Conservation (phyloP, 129 eudicot genomes). For the Logfia minima region DNA sequence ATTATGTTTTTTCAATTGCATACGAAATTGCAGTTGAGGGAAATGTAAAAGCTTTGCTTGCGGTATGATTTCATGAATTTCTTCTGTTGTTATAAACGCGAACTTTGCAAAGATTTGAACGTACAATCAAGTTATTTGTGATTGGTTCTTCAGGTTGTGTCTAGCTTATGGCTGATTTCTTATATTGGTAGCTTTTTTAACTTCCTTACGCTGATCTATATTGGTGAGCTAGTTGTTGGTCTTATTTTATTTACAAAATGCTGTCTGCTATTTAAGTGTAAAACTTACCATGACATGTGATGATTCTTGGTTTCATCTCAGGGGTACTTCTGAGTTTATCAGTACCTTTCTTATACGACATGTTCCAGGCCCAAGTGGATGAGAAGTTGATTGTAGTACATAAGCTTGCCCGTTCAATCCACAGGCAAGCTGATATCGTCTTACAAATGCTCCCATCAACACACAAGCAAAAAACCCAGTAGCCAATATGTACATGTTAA, state of each 20-base stretch:
- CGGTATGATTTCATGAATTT: slow-evolving; percentile 40
- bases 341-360: slow-evolving; percentile 70
- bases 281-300: background rate
- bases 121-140: background rate
- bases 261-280: background rate
- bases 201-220: slow-evolving; percentile 75
- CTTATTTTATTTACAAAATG: background rate
- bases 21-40: slow-evolving; percentile 73
- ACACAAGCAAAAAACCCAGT: slow-evolving; percentile 62
- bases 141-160: slow-evolving; percentile 57
- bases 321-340: slow-evolving; percentile 75
- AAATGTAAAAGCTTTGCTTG: slow-evolving; percentile 53
- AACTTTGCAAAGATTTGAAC: slow-evolving; percentile 5
- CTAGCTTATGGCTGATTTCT: slow-evolving; percentile 68
- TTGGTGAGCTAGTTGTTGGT: slow-evolving; percentile 51
- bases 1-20: slow-evolving; percentile 56
- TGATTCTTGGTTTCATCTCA: slow-evolving; percentile 28
- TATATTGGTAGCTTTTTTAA: slow-evolving; percentile 72
- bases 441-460: slow-evolving; percentile 52
- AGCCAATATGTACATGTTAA: slow-evolving; percentile 31
- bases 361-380: slow-evolving; percentile 67
- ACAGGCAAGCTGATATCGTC: slow-evolving; percentile 36
- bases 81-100: background rate
- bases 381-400: slow-evolving; percentile 50
- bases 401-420: slow-evolving; percentile 38